Evolutionary conservation across 108 stramenopile species (phyloP), one percentile per base, ranked within the genome.

Genomic region (Seminavis robusta): DNA sequence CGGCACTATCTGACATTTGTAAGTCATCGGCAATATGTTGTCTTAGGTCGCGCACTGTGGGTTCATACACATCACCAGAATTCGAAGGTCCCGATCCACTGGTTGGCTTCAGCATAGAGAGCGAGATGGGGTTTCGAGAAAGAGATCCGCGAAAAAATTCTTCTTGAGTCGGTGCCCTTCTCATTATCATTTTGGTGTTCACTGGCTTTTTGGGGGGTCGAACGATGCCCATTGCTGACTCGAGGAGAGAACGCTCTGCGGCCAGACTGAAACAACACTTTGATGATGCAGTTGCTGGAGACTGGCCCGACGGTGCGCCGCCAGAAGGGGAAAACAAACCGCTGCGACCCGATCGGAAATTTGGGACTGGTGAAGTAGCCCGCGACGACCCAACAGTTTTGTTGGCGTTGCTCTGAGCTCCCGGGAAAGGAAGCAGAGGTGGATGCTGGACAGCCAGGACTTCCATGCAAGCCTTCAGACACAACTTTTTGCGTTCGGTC

Each of bases 131-230:
- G 57, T 92, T 88, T 33, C 73, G 71, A n/a, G 76, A 77, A 5
- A 88, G 73, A 30, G 70, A 69, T 3, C 90, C 90, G 13, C 90
- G 56, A 49, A 92, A 92, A 65, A 86, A 92, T 53, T 92, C 90
- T 56, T 92, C 90, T 63, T 92, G 86, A 0, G 90, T 88, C 1
- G 90, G 90, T 25, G 90, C 90, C 24, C 90, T 51, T 38, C 84
- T 59, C 47, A 92, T 56, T 34, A 84, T 77, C 32, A 92, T 72
- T 58, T 92, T 92, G n/a, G 83, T 61, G 48, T 86, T 82, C 32
- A 82, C 23, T 20, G 86, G 90, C 55, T 92, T 88, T 65, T 80
- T 79, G 16, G 78, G 86, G 24, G 90, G 90, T 54, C 77, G 67
- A 13, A 92, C 73, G 65, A 88, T 71, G 41, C 79, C 58, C 25